Evolutionary conservation across 1,284 basidiomycete genomes (phyloP), one percentile per base, ranked within the genome.

Genomic region (Sporisorium exsertum): DNA sequence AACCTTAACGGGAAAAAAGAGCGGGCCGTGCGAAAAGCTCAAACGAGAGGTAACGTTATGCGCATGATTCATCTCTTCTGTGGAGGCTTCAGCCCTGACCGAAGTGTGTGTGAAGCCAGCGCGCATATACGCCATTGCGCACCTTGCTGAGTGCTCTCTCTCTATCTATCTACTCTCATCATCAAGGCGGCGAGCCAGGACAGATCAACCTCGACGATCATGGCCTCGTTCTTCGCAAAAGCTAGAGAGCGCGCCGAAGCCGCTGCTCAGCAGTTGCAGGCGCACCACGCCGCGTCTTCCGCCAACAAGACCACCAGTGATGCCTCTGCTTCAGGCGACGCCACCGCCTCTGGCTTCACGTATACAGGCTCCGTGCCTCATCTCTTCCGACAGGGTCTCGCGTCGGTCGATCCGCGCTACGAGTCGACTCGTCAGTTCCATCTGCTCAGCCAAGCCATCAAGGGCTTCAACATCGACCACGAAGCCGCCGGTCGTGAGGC

Each of bases 371-470:
- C 65, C 1, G 68, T 83, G 12, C 81, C 81, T 13, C 80, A 81
- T 52, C 65, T 81, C 42, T 58, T 83, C 40, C 67, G 81, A 22
- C 66, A 72, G 12, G 80, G 78, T 3, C 51, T 83, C 18, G 81
- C 81, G 22, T 65, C 70, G n/a, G 64, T 79, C 56, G 80, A 83
- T 40, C 81, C 81, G 24, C 74, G 81, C 47, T 80, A 77, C 73
- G 77, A 83, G 37, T 72, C 77, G 15, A 80, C 76, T 22, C 76
- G 81, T 35, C 65, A 73, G 35, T 70, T 77, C 42, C 78, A 81
- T 42, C 57, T 81, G 29, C 70, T 81, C 33, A 79, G 71, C 46
- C 72, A 68, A 42, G 69, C 78, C 18, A 52, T 83, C 67, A 81
- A 83, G 50, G 62, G 66, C 46, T 59, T 81, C 71, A 66, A 61